Evolutionary conservation across 2,329 filamentous ascomycete genomes (phyloP).

Genomic region (Claviceps pusilla): DNA sequence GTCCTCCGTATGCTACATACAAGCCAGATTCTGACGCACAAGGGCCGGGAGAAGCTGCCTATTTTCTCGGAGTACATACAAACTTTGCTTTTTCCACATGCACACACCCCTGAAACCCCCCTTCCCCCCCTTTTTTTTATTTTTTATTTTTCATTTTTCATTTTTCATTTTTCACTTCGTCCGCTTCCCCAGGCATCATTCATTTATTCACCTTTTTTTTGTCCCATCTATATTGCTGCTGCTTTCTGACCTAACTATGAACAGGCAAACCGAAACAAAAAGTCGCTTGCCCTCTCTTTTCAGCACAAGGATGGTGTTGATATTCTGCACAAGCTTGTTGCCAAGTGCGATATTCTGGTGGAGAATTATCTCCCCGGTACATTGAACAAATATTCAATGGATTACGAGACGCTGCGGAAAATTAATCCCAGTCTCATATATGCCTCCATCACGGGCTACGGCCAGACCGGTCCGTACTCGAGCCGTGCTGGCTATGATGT

Average conservation of each 20-base stretch:
- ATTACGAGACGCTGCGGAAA: slow-evolving; percentile 64
- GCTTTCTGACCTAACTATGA: neutral
- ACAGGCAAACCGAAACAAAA: slow-evolving; percentile 93
- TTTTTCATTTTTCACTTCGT: neutral
- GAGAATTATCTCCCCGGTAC: slow-evolving; percentile 92
- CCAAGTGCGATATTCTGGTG: slow-evolving; percentile 79
- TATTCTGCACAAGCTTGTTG: slow-evolving; percentile 71
- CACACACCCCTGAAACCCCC: too few relatives aligned
- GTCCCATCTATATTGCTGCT: neutral
- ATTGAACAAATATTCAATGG: slow-evolving; percentile 79
- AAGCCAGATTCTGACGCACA: slow-evolving; percentile 39
- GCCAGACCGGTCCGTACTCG: slow-evolving; percentile 83
- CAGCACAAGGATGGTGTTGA: slow-evolving; percentile 69
- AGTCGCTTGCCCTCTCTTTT: slow-evolving; percentile 82
- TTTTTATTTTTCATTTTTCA: too few relatives aligned
- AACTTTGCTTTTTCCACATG: neutral
- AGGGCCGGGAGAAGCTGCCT: slow-evolving; percentile 82
- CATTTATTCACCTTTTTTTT: neutral
- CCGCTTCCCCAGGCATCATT: neutral
- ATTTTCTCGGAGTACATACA: slow-evolving; percentile 66
- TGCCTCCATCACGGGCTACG: slow-evolving; percentile 92
- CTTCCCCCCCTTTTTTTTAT: too few relatives aligned
- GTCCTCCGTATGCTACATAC: slow-evolving; percentile 81
- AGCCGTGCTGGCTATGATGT: slow-evolving; percentile 90
- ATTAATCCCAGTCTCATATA: slow-evolving; percentile 85